phyloP scores from a whole-genome alignment of 2,329 filamentous ascomycete species.

The Ceratocystis ficicola region DNA sequence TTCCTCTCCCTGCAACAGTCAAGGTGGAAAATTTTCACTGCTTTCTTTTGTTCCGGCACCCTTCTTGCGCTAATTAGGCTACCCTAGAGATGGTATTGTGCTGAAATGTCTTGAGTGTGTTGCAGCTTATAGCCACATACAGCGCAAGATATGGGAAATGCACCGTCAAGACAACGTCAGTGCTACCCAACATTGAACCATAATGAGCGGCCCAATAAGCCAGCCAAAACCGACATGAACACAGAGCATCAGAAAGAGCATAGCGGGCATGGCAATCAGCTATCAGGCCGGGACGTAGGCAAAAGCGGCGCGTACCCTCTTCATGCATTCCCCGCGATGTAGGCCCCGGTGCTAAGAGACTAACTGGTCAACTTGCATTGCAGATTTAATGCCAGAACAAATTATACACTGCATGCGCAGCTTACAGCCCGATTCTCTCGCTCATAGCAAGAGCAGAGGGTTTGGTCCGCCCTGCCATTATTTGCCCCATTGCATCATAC shows the following conservation, averaged over 20 bases:
- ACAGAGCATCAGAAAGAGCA: neutral
- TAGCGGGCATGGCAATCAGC: neutral
- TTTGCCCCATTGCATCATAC: neutral
- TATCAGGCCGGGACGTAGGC: neutral
- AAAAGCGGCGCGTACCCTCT: neutral
- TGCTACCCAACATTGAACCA: neutral
- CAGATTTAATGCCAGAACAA: neutral
- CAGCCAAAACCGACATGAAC: neutral
- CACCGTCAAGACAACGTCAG: neutral
- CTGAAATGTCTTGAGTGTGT: neutral
- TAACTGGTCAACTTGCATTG: neutral
- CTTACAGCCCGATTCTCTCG: neutral
- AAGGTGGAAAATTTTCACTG: neutral
- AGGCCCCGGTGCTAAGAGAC: neutral
- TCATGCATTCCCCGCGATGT: neutral
- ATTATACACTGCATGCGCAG: neutral
- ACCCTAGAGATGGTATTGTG: neutral
- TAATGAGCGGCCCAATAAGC: neutral
- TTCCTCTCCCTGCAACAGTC: neutral
- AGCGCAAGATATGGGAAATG: neutral
- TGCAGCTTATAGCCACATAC: neutral
- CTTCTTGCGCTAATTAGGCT: neutral
- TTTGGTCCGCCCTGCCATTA: neutral
- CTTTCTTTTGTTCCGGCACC: neutral
- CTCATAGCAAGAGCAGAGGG: neutral